phyloP scores from a whole-genome alignment of 352 stramenopile species.

The Phytophthora litchii region DNA sequence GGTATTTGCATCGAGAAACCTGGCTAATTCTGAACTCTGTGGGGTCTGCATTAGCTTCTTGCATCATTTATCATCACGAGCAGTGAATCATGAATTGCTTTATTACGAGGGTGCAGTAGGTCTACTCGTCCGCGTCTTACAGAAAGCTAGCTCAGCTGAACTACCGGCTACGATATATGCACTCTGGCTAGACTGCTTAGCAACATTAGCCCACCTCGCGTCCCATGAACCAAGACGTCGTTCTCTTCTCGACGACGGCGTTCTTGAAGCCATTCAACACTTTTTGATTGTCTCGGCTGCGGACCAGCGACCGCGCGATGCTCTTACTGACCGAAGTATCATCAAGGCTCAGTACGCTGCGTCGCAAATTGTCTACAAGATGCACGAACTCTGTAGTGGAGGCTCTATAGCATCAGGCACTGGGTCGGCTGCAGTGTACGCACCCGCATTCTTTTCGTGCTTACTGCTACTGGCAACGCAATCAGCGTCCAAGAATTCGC shows the following conservation, averaged over 20 bases:
- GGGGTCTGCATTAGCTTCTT: constrained; percentile 73
- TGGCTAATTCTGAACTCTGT: constrained; percentile 67
- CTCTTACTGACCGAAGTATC: constrained; percentile 46
- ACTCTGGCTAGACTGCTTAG: constrained; percentile 58
- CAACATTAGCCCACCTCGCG: constrained; percentile 65
- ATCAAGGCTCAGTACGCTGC: constrained; percentile 61
- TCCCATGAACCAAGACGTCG: constrained; percentile 42
- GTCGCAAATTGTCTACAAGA: constrained; percentile 62
- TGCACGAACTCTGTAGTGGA: constrained; percentile 59
- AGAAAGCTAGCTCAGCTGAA: constrained; percentile 46
- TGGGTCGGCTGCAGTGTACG: constrained; percentile 29
- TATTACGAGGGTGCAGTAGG: constrained; percentile 68
- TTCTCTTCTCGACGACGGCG: constrained; percentile 61
- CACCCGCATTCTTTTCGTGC: constrained; percentile 60
- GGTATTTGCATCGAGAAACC: constrained; percentile 61
- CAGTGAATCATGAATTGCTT: constrained; percentile 66
- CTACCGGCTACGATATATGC: constrained; percentile 50
- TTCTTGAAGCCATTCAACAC: constrained; percentile 67
- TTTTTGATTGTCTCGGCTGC: constrained; percentile 52
- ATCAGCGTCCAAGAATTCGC: constrained; percentile 60
- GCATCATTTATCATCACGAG: constrained; percentile 66
- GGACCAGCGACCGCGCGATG: constrained; percentile 47
- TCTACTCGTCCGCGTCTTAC: constrained; percentile 61
- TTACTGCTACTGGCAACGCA: constrained; percentile 67
- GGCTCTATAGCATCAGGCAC: constrained; percentile 6